phyloP scores from a whole-genome alignment of 2,329 filamentous ascomycete genomes.

The Thelonectria discophora region DNA sequence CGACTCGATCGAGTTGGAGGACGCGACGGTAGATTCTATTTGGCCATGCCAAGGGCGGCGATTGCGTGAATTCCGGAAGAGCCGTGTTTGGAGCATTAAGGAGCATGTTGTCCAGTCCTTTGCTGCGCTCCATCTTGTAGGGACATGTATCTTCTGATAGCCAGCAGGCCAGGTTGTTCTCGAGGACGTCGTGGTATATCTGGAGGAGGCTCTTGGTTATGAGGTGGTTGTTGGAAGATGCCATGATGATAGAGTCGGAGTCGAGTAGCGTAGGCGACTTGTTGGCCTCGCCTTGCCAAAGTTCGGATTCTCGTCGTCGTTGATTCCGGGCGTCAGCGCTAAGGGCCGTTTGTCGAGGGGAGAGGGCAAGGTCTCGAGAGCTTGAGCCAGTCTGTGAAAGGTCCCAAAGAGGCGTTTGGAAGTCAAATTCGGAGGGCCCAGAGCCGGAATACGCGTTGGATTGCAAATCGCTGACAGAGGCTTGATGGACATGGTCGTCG shows the following conservation, averaged over 20 bases:
- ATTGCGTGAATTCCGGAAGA: conserved; percentile 25
- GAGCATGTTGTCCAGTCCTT: conserved; percentile 1
- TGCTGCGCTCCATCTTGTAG: conserved; percentile 47
- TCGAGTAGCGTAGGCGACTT: conserved; percentile 27
- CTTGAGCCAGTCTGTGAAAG: conserved; percentile 10
- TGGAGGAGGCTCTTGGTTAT: conserved; percentile 55
- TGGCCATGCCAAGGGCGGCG: conserved; percentile 51
- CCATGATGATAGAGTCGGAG: conserved; percentile 36
- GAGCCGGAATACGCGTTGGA: conserved; percentile 23
- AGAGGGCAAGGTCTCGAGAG: conserved; percentile 9
- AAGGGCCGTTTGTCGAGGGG: conserved; percentile 4
- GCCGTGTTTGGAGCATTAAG: background rate
- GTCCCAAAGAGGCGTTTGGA: conserved; percentile 24
- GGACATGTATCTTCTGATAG: conserved; percentile 61
- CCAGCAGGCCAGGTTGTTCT: conserved; percentile 62
- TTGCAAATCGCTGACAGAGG: conserved; percentile 13
- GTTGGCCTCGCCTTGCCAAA: conserved; percentile 16
- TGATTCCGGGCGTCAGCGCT: background rate
- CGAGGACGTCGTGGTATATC: conserved; percentile 63
- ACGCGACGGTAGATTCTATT: conserved; percentile 60
- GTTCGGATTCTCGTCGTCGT: conserved; percentile 9
- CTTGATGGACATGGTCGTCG: background rate
- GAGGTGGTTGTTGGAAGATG: conserved; percentile 45
- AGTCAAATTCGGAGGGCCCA: conserved; percentile 25
- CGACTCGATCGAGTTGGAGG: conserved; percentile 54